Conservation (phyloP, 2,329 filamentous ascomycete genomes). For the Cercospora sp. region DNA sequence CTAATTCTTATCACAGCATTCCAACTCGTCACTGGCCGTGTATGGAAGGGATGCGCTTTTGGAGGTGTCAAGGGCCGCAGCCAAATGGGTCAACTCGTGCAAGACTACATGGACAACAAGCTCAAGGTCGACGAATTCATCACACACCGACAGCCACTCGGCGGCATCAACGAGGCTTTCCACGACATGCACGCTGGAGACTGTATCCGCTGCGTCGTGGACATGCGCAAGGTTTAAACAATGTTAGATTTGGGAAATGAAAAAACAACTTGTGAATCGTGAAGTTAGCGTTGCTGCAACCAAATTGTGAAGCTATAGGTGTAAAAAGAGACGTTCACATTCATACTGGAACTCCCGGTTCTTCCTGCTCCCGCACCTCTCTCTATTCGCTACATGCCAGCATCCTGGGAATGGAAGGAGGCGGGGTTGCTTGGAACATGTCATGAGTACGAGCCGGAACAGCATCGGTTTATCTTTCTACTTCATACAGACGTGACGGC, state of each 20-base stretch:
- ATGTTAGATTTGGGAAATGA: neutral
- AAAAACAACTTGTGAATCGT: neutral
- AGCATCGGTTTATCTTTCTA: conserved; percentile 10
- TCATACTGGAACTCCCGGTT: neutral
- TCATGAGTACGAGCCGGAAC: neutral
- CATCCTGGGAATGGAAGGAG: neutral
- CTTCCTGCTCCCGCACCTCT: neutral
- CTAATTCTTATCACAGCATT: conserved; percentile 64
- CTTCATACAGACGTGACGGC: conserved; percentile 18
- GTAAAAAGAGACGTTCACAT: neutral
- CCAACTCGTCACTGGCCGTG: conserved; percentile 95
- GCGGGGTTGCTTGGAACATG: neutral
- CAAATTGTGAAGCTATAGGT: conserved; percentile 6
- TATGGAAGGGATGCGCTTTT: conserved; percentile 98
- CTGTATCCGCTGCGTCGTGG: conserved; percentile 93
- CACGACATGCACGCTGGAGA: conserved; percentile 93
- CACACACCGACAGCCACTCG: conserved; percentile 84
- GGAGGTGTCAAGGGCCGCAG: conserved; percentile 97
- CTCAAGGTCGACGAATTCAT: conserved; percentile 99
- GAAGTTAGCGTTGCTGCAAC: conserved; percentile 6
- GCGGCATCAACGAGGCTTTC: conserved; percentile 86
- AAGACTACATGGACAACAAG: conserved; percentile 83
- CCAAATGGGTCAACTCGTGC: conserved; percentile 82
- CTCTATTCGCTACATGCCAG: neutral
- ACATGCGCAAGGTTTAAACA: conserved; percentile 51